These are phyloP conservation scores for Podospora bellae-mahoneyi DNA, from an alignment of 495 filamentous ascomycete genomes.

Conservation along the genomic window DNA sequence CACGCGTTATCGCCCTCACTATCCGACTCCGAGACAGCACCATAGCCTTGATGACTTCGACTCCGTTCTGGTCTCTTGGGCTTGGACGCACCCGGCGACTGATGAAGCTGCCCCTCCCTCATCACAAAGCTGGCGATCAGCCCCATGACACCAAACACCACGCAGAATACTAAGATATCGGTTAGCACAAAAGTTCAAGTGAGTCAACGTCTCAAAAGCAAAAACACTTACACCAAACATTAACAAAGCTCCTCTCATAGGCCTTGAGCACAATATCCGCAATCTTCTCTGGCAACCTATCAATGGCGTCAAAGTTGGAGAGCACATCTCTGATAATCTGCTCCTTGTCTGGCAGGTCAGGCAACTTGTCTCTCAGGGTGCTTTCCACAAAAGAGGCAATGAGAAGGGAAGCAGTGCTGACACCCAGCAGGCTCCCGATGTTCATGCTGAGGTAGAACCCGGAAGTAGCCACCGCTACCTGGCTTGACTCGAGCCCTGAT, in stretches of 20 bases:
- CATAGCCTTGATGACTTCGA: neutral
- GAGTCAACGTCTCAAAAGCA: neutral
- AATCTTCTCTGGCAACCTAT: slow-evolving; percentile 14
- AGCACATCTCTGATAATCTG: slow-evolving; percentile 14
- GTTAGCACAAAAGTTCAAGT: neutral
- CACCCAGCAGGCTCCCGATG: slow-evolving; percentile 16
- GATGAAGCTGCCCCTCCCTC: slow-evolving; percentile 15
- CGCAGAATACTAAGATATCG: slow-evolving; percentile 11
- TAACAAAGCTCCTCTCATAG: slow-evolving; percentile 17
- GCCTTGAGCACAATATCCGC: slow-evolving; percentile 8
- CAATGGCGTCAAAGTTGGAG: slow-evolving; percentile 20
- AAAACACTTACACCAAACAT: slow-evolving; percentile 19
- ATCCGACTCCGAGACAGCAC: neutral
- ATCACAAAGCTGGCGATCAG: slow-evolving; percentile 16
- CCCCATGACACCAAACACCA: slow-evolving; percentile 12
- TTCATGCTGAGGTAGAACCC: slow-evolving; percentile 20
- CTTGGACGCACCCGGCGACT: neutral
- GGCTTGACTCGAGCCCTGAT: slow-evolving; percentile 4
- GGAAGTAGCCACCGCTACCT: slow-evolving; percentile 17
- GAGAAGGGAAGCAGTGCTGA: slow-evolving; percentile 11
- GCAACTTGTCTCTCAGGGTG: slow-evolving; percentile 4
- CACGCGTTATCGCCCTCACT: neutral
- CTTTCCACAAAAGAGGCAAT: slow-evolving; percentile 14
- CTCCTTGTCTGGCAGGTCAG: neutral
- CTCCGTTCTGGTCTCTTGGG: neutral